phyloP scores from a whole-genome alignment of 2,329 filamentous ascomycete species.

The Didymella exigua region DNA sequence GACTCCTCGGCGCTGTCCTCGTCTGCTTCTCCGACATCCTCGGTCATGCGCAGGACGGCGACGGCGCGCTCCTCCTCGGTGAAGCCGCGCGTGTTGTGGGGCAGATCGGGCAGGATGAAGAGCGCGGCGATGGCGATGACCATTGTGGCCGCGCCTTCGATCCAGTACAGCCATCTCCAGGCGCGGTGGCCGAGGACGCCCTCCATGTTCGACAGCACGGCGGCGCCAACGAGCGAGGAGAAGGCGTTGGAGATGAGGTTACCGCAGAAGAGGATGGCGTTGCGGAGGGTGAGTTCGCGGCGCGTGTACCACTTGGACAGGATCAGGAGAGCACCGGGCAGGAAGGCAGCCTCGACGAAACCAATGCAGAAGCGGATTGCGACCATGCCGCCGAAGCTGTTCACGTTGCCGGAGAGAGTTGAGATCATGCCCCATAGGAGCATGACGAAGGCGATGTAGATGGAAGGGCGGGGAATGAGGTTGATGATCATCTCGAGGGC shows the following conservation, averaged over 20 bases:
- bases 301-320: conserved; percentile 72
- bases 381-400: conserved; percentile 47
- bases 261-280: conserved; percentile 51
- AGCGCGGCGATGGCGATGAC: conserved; percentile 37
- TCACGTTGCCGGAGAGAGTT: conserved; percentile 40
- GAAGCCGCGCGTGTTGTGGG: conserved; percentile 53
- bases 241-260: conserved; percentile 53
- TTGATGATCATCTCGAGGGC: conserved; percentile 48
- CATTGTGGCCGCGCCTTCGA: conserved; percentile 45
- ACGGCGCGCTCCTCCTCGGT: conserved; percentile 54
- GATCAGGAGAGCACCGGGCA: conserved; percentile 67
- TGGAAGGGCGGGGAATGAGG: conserved; percentile 39
- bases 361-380: conserved; percentile 47
- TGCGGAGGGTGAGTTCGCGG: conserved; percentile 51
- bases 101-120: conserved; percentile 44
- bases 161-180: conserved; percentile 52
- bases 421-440: conserved; percentile 50
- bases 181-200: conserved; percentile 43
- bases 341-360: conserved; percentile 55
- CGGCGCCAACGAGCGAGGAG: conserved; percentile 52
- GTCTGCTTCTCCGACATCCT: conserved; percentile 59
- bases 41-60: conserved; percentile 48
- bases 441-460: conserved; percentile 48
- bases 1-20: conserved; percentile 52
- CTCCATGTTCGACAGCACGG: conserved; percentile 48